Evolutionary conservation across 176 grass and related monocot species (phyloP).

Genomic region (Zea mays): Zm-B73-REFERENCE-NAM-5.0 NC_050098.1:228059001-228059500

Average conservation of each 20-base stretch:
- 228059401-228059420: conserved; percentile 22
- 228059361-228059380: conserved; percentile 81
- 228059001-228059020: conserved; percentile 88
- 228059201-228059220: conserved; percentile 78
- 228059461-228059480: conserved; percentile 13
- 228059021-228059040: conserved; percentile 96
- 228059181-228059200: conserved; percentile 93
- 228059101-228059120: conserved; percentile 38
- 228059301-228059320: conserved; percentile 92
- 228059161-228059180: conserved; percentile 74
- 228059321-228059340: conserved; percentile 95
- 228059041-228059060: conserved; percentile 97
- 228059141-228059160: conserved; percentile 1
- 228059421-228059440: background rate
- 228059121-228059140: conserved; percentile 11
- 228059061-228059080: conserved; percentile 86
- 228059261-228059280: conserved; percentile 86
- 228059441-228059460: background rate
- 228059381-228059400: conserved; percentile 27
- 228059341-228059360: conserved; percentile 99
- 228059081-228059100: conserved; percentile 98
- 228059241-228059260: conserved; percentile 93
- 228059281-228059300: conserved; percentile 90
- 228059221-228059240: conserved; percentile 76
- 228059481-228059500: conserved; percentile 24